phyloP scores from a whole-genome alignment of 148 eudicot species.

The Agrostemma githago region DNA sequence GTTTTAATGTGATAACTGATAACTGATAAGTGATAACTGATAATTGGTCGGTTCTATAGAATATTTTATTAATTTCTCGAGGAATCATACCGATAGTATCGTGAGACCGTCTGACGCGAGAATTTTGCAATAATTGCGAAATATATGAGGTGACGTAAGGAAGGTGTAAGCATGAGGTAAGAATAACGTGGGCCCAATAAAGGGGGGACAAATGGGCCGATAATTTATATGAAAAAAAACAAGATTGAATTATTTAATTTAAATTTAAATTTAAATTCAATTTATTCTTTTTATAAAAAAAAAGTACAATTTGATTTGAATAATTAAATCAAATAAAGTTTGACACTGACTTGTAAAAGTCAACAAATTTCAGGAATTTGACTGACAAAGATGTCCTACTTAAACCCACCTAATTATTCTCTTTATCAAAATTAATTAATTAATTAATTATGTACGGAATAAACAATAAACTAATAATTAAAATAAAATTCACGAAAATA shows the following conservation, averaged over 20 bases:
- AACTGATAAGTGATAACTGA: too few relatives aligned
- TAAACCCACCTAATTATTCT: not conserved
- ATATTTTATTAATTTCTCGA: too few relatives aligned
- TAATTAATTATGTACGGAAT: too few relatives aligned
- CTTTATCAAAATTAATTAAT: not conserved
- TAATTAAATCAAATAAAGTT: slow-evolving; percentile 8
- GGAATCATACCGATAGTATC: too few relatives aligned
- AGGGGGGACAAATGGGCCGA: slow-evolving; percentile 22
- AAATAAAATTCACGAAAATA: too few relatives aligned
- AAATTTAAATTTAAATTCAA: not conserved
- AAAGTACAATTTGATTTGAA: not conserved
- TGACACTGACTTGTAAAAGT: slow-evolving; percentile 23
- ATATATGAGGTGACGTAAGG: slow-evolving; percentile 14
- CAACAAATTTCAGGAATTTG: slow-evolving; percentile 4
- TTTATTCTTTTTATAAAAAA: not conserved
- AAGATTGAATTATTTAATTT: slow-evolving; percentile 1
- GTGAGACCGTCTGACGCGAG: too few relatives aligned
- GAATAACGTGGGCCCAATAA: slow-evolving; percentile 6
- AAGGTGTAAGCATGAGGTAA: slow-evolving; percentile 19
- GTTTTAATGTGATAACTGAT: too few relatives aligned
- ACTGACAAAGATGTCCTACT: slow-evolving; percentile 12
- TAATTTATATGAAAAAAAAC: not conserved
- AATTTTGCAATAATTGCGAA: too few relatives aligned
- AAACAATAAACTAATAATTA: too few relatives aligned
- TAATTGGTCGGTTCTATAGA: too few relatives aligned